Conservation (phyloP, 192 early-diverging fungal genomes). For the Cladochytrium replicatum region DNA sequence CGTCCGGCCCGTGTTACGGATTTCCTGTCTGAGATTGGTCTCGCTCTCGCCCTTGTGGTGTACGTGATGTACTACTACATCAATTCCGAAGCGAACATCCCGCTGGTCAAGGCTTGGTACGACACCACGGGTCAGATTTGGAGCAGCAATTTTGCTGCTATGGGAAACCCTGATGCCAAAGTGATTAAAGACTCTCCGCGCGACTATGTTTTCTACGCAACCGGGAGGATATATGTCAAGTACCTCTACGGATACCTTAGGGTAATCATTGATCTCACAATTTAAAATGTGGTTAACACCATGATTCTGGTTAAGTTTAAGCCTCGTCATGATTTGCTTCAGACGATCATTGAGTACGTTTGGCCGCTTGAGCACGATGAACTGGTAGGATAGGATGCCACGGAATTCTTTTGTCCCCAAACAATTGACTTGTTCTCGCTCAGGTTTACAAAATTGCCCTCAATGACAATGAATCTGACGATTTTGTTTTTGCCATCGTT, state of each 20-base stretch:
- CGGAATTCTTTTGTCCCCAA: constrained; percentile 31
- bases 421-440: too few relatives aligned
- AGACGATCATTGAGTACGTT: constrained; percentile 31
- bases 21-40: too few relatives aligned
- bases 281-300: too few relatives aligned
- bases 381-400: constrained; percentile 24
- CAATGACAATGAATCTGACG: constrained; percentile 23
- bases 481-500: constrained; percentile 63
- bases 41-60: too few relatives aligned
- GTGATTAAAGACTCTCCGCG: constrained; percentile 60
- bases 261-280: constrained; percentile 16
- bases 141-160: too few relatives aligned
- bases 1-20: too few relatives aligned
- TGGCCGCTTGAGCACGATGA: constrained; percentile 4
- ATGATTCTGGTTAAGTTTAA: constrained; percentile 25
- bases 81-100: too few relatives aligned
- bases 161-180: too few relatives aligned
- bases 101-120: too few relatives aligned
- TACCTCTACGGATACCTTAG: constrained; percentile 56
- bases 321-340: constrained; percentile 42
- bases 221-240: constrained; percentile 59
- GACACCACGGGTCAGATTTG: too few relatives aligned
- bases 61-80: too few relatives aligned
- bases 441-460: constrained; percentile 16
- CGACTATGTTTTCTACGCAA: constrained; percentile 67